Conservation (phyloP, 345 rosid species). For the Gossypium stocksii region DNA sequence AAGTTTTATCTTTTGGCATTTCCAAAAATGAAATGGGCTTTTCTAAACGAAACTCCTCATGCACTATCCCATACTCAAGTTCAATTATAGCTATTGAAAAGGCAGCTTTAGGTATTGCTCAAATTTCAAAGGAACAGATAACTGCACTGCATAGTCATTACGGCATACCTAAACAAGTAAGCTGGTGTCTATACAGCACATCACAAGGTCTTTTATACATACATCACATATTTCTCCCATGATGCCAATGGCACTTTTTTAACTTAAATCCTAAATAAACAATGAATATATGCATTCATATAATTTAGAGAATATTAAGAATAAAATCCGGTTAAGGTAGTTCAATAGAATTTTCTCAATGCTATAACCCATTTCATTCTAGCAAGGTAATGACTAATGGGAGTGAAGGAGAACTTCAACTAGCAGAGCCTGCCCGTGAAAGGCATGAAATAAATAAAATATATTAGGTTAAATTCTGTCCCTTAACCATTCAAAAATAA, state of each 20-base stretch:
- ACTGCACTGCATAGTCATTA: too few relatives aligned
- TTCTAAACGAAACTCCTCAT: neutral
- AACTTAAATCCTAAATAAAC: neutral
- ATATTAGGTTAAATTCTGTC: neutral
- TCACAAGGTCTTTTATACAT: neutral
- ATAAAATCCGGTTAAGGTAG: neutral
- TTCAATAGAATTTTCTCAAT: neutral
- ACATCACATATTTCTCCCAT: neutral
- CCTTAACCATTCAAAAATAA: neutral
- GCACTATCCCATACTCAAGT: neutral
- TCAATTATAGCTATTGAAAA: neutral
- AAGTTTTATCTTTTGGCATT: neutral
- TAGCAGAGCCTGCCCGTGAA: neutral
- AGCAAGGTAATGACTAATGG: neutral
- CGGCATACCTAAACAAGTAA: neutral
- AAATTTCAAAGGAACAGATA: neutral
- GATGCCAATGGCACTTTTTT: neutral
- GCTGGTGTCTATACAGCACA: neutral
- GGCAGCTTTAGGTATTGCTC: neutral
- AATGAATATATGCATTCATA: neutral
- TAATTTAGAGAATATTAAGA: neutral
- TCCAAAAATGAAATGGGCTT: neutral
- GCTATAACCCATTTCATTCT: conserved; percentile 2
- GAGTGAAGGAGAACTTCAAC: neutral
- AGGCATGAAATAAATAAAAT: conserved; percentile 2